phyloP scores from a whole-genome alignment of 2,329 filamentous ascomycete genomes.

The Ilyonectria destructans region DNA sequence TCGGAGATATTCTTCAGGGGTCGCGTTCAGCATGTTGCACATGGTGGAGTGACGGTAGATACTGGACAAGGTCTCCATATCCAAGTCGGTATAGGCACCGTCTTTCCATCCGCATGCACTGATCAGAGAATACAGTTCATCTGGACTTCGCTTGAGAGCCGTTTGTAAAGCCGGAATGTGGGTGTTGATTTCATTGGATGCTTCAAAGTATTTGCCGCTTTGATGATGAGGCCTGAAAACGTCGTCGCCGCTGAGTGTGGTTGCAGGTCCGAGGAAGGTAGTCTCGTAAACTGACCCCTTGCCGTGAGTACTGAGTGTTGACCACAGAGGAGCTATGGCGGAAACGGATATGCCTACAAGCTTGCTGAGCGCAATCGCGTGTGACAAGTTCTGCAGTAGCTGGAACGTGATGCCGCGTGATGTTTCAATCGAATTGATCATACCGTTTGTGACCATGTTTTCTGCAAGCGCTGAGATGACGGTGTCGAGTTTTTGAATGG shows the following conservation, averaged over 20 bases:
- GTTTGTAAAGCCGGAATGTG: background rate
- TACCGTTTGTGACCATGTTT: background rate
- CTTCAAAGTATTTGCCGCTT: no score
- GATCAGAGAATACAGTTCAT: background rate
- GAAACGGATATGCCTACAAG: background rate
- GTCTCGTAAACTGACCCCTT: background rate
- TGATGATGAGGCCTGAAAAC: background rate
- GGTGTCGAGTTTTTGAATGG: background rate
- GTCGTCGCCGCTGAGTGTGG: background rate
- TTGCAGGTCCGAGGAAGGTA: background rate
- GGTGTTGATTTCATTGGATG: background rate
- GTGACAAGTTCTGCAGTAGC: background rate
- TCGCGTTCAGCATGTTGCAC: background rate
- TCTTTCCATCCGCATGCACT: background rate
- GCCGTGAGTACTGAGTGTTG: background rate
- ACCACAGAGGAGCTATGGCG: constrained; percentile 1
- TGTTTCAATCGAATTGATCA: background rate
- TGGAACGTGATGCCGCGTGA: background rate
- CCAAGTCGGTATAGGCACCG: background rate
- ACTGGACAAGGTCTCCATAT: background rate
- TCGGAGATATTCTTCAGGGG: background rate
- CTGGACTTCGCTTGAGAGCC: background rate
- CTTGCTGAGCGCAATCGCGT: background rate
- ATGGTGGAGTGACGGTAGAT: background rate
- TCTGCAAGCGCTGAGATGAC: background rate